Percentiles rank a stretch among this genome's conserved stretches.
phyloP scores from a whole-genome alignment of 148 eudicot species.

The Heliamphora exappendiculata region DNA sequence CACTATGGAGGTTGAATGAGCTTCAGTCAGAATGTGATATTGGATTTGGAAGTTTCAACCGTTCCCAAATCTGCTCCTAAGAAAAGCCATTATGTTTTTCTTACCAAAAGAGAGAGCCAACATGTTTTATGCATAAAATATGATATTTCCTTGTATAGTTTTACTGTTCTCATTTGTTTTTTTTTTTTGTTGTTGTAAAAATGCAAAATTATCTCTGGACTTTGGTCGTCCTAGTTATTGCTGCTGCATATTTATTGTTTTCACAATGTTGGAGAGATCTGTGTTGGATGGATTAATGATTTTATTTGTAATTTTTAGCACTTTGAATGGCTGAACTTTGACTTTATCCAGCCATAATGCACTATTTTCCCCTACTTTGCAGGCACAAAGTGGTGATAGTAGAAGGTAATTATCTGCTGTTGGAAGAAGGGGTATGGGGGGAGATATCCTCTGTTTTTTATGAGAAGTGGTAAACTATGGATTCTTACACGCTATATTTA shows the following conservation, averaged over 20 bases:
- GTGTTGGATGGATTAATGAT: not conserved
- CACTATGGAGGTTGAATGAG: not conserved
- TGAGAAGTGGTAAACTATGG: slow-evolving; percentile 67
- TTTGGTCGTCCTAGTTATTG: slow-evolving; percentile 3
- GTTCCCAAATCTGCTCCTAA: too few relatives aligned
- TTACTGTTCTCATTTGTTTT: not conserved
- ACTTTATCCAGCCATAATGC: not conserved
- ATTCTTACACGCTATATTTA: not conserved
- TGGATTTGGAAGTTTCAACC: too few relatives aligned
- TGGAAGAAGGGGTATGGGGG: slow-evolving; percentile 73
- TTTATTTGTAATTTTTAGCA: not conserved
- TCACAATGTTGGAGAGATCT: not conserved
- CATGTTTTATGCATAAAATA: not conserved
- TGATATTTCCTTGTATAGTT: not conserved
- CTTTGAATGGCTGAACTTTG: not conserved
- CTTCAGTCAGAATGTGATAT: not conserved
- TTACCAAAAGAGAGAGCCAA: too few relatives aligned
- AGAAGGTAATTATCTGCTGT: slow-evolving; percentile 87
- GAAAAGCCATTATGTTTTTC: too few relatives aligned
- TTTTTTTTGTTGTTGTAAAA: too few relatives aligned
- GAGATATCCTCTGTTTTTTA: slow-evolving; percentile 71
- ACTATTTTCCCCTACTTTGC: slow-evolving; percentile 14
- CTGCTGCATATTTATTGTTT: not conserved
- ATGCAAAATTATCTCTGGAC: not conserved
- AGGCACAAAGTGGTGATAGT: slow-evolving; percentile 95